phyloP scores from a whole-genome alignment of 495 filamentous ascomycete species.

The Evansstolkia leycettana region DNA sequence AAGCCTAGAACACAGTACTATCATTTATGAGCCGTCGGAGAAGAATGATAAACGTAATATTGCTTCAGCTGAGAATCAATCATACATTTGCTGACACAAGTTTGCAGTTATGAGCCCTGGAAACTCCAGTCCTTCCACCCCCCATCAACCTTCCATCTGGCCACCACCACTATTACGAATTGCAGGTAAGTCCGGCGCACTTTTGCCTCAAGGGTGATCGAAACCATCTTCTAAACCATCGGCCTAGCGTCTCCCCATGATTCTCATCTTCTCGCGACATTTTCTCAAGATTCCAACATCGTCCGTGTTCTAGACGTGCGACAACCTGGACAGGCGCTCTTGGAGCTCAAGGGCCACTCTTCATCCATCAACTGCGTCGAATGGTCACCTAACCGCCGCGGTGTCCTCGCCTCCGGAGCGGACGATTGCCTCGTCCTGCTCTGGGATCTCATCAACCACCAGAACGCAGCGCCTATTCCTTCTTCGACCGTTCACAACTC shows the following conservation, averaged over 20 bases:
- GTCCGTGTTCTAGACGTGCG: conserved; percentile 95
- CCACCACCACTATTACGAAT: conserved; percentile 78
- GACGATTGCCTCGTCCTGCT: conserved; percentile 85
- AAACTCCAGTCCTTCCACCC: conserved; percentile 47
- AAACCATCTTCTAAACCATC: conserved; percentile 4
- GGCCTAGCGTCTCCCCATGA: conserved; percentile 78
- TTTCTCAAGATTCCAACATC: conserved; percentile 83
- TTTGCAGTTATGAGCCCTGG: conserved; percentile 34
- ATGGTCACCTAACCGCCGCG: conserved; percentile 82
- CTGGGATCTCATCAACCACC: conserved; percentile 80
- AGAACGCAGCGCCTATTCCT: conserved; percentile 37
- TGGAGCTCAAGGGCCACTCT: conserved; percentile 87
- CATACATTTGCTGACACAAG: neutral
- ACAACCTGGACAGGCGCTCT: conserved; percentile 87
- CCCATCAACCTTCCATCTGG: conserved; percentile 66
- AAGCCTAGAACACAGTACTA: conserved; percentile 94
- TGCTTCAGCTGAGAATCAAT: neutral
- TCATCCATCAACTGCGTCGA: conserved; percentile 83
- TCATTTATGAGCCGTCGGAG: conserved; percentile 93
- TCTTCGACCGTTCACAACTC: conserved; percentile 20
- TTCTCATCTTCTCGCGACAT: conserved; percentile 88
- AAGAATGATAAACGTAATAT: conserved; percentile 71
- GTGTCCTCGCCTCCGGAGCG: conserved; percentile 80
- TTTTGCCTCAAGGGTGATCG: neutral
- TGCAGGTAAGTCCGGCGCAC: conserved; percentile 37